Conservation (phyloP, 768 basidiomycete genomes). For the Russula sp. region DNA sequence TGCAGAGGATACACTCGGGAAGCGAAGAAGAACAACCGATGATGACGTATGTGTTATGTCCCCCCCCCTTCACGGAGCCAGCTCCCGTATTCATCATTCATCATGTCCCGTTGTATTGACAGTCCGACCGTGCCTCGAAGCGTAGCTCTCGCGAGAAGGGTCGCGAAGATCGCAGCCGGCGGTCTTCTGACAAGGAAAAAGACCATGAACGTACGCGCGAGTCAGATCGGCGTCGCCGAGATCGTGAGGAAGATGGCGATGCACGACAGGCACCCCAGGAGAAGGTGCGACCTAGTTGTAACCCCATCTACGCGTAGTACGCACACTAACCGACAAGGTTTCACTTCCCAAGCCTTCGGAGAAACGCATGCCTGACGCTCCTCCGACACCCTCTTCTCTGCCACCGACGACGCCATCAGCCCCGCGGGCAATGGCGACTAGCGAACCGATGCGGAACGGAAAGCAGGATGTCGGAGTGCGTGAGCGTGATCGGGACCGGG, state of each 20-base stretch:
- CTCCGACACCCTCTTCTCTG: slow-evolving; percentile 33
- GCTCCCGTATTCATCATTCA: neutral
- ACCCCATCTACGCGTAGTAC: neutral
- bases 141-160: slow-evolving; percentile 74
- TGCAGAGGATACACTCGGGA: slow-evolving; percentile 63
- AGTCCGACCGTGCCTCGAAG: slow-evolving; percentile 74
- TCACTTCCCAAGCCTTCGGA: slow-evolving; percentile 35
- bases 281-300: slow-evolving; percentile 39
- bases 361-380: slow-evolving; percentile 52
- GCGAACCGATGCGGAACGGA: slow-evolving; percentile 36
- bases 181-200: slow-evolving; percentile 60
- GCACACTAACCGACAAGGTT: neutral
- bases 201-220: slow-evolving; percentile 59
- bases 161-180: slow-evolving; percentile 66
- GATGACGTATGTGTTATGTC: slow-evolving; percentile 55
- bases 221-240: slow-evolving; percentile 58
- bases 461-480: slow-evolving; percentile 37
- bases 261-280: slow-evolving; percentile 44
- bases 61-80: neutral
- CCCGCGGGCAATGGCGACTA: slow-evolving; percentile 62
- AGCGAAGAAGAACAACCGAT: slow-evolving; percentile 60
- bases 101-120: slow-evolving; percentile 9
- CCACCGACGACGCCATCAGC: slow-evolving; percentile 61
- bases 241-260: slow-evolving; percentile 55
- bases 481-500: slow-evolving; percentile 46